Base-by-base conservation (phyloP, 352 stramenopile species). In the Paralagenidium karlingii region DNA sequence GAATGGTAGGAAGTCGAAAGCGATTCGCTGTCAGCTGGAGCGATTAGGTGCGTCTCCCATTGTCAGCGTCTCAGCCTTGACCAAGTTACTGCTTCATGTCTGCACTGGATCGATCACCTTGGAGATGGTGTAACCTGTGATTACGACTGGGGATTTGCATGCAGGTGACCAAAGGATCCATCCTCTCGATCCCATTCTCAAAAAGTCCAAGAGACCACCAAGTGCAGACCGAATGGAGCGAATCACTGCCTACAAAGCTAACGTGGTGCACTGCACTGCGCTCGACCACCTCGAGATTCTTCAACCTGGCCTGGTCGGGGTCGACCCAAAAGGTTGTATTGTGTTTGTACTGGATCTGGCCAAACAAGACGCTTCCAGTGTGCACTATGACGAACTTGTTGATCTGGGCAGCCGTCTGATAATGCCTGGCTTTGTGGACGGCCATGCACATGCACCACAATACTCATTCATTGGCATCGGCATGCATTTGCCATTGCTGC, bases 361-460 rank as follows among this genome's bases (percentile, higher is more conserved):
- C 52, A 31, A 31, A 47, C 51, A 41, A 8, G 27, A 15, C 19
- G 22, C 19, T 3, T 25, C 22, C 36, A 40, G 19, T 34, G 19
- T 19, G 22, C 19, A 34, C 19, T 36, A 36, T 7, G 30, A n/a
- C 24, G 44, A 79, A 47, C 53, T 88, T 20, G 60, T 89, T 32
- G 70, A 87, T 40, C 44, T 82, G n/a, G 66, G 68, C 24, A 55
- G 84, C 26, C 59, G 75, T 19, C 56, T 98, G 36, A 59, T 97
- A 16, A 52, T 96, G 11, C 92, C 92, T 9, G 92, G 92, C 29
- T 95, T 98, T 40, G 65, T 98, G 19, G 92, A 98, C 53, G 78
- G 76, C 15, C 92, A 98, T 51, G 84, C 85, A 16, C 92, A 98
- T 51, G 92, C 92, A 1, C 83, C 92, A 5, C 91, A 97, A 67